These are phyloP conservation scores for Rubus idaeus DNA, from an alignment of 306 rosid genomes.

Conservation along the genomic window DNA sequence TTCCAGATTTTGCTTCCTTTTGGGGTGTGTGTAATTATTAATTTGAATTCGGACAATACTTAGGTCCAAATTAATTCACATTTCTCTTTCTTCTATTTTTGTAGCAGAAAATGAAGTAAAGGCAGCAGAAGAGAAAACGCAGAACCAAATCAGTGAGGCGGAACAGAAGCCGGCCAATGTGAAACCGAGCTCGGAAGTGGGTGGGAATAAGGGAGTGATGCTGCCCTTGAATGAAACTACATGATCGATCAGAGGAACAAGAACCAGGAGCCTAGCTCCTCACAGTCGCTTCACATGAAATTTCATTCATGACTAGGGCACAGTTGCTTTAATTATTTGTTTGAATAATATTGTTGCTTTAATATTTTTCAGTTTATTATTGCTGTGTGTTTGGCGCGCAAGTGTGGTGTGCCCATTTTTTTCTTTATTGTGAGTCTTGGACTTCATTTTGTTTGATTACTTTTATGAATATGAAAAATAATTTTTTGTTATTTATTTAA, in stretches of 20 bases:
- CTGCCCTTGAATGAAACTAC: not conserved
- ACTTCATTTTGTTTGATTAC: not conserved
- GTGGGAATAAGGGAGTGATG: not conserved
- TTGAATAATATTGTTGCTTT: too few relatives aligned
- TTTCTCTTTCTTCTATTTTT: not conserved
- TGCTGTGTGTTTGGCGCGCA: not conserved
- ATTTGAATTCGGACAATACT: too few relatives aligned
- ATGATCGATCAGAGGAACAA: not conserved
- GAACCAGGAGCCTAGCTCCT: not conserved
- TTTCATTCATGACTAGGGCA: too few relatives aligned
- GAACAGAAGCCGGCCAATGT: not conserved
- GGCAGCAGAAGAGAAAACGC: not conserved
- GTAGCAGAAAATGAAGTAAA: not conserved
- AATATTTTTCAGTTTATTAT: not conserved
- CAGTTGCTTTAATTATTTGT: not conserved
- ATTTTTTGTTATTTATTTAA: too few relatives aligned
- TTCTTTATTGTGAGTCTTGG: not conserved
- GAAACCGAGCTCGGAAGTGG: not conserved
- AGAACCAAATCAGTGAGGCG: not conserved
- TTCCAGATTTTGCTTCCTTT: not conserved
- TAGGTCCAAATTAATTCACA: not conserved
- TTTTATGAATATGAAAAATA: too few relatives aligned
- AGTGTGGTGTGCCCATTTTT: not conserved
- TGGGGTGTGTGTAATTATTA: too few relatives aligned
- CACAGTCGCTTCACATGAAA: not conserved